Evolutionary conservation across 345 rosid species (phyloP).

Genomic region (Corymbia maculata): DNA sequence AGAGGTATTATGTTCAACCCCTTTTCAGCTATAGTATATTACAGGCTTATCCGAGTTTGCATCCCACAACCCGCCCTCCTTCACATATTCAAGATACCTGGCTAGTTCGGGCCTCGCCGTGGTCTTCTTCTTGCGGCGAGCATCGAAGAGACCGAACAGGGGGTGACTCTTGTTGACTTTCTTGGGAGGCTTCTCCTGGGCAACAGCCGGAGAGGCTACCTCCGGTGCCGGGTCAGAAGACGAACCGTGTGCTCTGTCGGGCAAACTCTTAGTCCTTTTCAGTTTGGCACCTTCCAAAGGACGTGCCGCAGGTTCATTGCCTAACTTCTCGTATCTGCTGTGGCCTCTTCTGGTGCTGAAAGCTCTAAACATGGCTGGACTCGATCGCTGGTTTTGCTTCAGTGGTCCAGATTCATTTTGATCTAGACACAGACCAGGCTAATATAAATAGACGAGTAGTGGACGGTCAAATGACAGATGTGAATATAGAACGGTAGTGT

Average conservation of each 20-base stretch:
- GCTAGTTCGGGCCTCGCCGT: constrained; percentile 60
- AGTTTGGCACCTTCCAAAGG: constrained; percentile 12
- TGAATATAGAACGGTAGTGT: not conserved
- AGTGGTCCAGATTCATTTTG: not conserved
- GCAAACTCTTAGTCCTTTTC: constrained; percentile 40
- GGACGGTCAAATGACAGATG: not conserved
- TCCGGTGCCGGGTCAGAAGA: not conserved
- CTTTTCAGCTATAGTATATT: constrained; percentile 22
- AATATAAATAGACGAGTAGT: not conserved
- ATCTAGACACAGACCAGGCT: not conserved
- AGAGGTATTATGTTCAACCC: not conserved
- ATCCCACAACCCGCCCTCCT: constrained; percentile 75
- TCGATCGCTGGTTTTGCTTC: not conserved
- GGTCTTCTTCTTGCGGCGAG: constrained; percentile 46
- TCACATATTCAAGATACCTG: constrained; percentile 63
- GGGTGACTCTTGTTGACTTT: constrained; percentile 46
- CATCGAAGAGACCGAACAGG: constrained; percentile 40
- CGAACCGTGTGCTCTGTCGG: constrained; percentile 15
- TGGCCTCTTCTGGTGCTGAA: constrained; percentile 40
- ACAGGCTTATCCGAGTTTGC: constrained; percentile 30
- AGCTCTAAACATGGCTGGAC: constrained; percentile 46
- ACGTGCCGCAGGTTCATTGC: constrained; percentile 13
- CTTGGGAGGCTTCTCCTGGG: constrained; percentile 4
- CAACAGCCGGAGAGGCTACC: not conserved
- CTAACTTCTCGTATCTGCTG: constrained; percentile 37